Evolutionary conservation across 2,329 filamentous ascomycete species (phyloP), one percentile per base, ranked within the genome.

Genomic region (Apiospora rasikravindrae): DNA sequence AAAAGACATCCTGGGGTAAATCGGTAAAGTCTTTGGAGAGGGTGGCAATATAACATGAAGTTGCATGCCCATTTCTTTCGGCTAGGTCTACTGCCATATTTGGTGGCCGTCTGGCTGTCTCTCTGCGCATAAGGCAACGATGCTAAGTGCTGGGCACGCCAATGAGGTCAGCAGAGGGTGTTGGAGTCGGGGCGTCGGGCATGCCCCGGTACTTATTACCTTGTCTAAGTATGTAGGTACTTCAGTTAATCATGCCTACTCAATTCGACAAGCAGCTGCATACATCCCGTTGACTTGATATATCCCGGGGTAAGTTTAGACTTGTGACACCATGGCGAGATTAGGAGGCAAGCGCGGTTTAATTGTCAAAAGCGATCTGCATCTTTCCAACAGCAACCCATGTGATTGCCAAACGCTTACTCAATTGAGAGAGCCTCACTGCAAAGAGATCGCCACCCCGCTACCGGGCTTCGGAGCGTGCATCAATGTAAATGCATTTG

Each of bases 1-100:
- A 82, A 75, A 92, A 90, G 67, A 92, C 78, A 70, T 90, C 88
- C 75, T 85, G 84, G n/a, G 89, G 89, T 51, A 92, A 82, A 22
- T 84, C 80, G 13, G 81, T 82, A 42, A 87, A 80, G 73, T 83
- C 80, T 79, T 80, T 64, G 13, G 6, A 14, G n/a, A 64, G 29
- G 22, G 57, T 64, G n/a, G 57, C 57, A 64, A 33, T 40, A 64
- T 33, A 13, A 40, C 10, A 64, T 14, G 33, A 64, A 40, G 19
- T 33, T 40, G 57, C 57, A 64, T 64, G 16, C 19, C 29, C 57
- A 37, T n/a, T 37, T 40, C 33, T 13, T n/a, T 13, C 57, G 22
- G 57, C 22, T 24, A 40, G 40, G 57, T 40, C 57, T n/a, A 40
- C 33, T 13, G 57, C 57, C 57, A 64, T 64, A 0, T 40, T 64